Percentiles rank a stretch among this genome's conserved stretches.
phyloP scores from a whole-genome alignment of 805 yeast genomes.

The Candida suzukii region DNA sequence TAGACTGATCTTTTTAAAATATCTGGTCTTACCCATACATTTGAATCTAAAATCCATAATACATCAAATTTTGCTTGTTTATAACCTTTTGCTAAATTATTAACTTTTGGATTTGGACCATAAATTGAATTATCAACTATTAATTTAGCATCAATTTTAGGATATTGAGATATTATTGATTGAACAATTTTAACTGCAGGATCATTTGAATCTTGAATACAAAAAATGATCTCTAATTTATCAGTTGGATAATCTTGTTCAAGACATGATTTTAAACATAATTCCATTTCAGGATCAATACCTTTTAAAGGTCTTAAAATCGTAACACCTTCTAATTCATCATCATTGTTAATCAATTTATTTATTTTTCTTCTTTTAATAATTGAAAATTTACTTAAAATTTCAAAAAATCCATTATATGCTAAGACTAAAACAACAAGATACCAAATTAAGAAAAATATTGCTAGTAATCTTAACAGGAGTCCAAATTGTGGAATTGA shows the following conservation, averaged over 20 bases:
- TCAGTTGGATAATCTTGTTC: conserved; percentile 57
- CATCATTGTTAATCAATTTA: conserved; percentile 14
- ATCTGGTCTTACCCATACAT: conserved; percentile 69
- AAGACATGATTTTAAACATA: conserved; percentile 63
- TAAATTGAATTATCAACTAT: conserved; percentile 44
- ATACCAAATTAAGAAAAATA: conserved; percentile 19
- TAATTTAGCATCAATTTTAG: conserved; percentile 50
- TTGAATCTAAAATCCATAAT: conserved; percentile 81
- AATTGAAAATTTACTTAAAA: conserved; percentile 15
- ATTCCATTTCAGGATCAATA: conserved; percentile 64
- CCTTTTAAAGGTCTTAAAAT: conserved; percentile 82
- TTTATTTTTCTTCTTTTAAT: conserved; percentile 8
- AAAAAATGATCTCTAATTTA: conserved; percentile 64
- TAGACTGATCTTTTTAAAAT: conserved; percentile 58
- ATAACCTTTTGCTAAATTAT: conserved; percentile 80
- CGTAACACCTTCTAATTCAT: conserved; percentile 58
- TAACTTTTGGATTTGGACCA: conserved; percentile 88
- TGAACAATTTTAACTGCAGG: conserved; percentile 56
- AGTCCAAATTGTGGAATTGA: too few relatives aligned
- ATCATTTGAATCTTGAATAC: conserved; percentile 60
- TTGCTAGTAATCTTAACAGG: conserved; percentile 5
- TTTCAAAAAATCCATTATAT: conserved; percentile 21
- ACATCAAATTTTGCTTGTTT: conserved; percentile 60
- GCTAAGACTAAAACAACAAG: conserved; percentile 20
- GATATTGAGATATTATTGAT: conserved; percentile 42